These are phyloP conservation scores for Collybiopsis confluens DNA, from an alignment of 768 basidiomycete genomes.

Conservation along the genomic window DNA sequence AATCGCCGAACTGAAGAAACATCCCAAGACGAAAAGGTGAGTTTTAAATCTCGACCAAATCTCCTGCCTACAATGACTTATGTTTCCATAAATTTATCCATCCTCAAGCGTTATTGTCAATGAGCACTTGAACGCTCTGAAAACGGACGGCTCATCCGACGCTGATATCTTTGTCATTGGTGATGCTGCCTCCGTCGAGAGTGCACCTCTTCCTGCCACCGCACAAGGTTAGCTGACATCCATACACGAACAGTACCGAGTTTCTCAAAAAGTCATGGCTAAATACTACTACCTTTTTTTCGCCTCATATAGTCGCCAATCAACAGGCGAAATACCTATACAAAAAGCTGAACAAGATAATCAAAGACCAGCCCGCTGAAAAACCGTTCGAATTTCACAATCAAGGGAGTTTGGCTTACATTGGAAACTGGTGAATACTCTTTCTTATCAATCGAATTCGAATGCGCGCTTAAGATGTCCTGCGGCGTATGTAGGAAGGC, in stretches of 20 bases:
- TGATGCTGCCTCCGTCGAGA: slow-evolving; percentile 63
- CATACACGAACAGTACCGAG: too few relatives aligned
- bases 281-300: too few relatives aligned
- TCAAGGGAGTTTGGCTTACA: slow-evolving; percentile 73
- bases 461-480: slow-evolving; percentile 9
- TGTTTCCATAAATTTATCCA: background rate
- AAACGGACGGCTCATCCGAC: slow-evolving; percentile 47
- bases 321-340: slow-evolving; percentile 71
- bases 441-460: background rate
- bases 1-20: slow-evolving; percentile 56
- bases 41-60: background rate
- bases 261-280: too few relatives aligned
- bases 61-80: background rate
- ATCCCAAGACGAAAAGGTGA: slow-evolving; percentile 54
- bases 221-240: slow-evolving; percentile 66
- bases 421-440: slow-evolving; percentile 59
- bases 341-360: slow-evolving; percentile 62
- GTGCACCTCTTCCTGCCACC: slow-evolving; percentile 68
- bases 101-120: background rate
- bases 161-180: slow-evolving; percentile 80
- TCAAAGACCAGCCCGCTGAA: slow-evolving; percentile 39
- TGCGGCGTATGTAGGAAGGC: slow-evolving; percentile 54
- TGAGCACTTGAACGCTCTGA: slow-evolving; percentile 57
- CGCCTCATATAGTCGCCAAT: slow-evolving; percentile 52
- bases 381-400: slow-evolving; percentile 69